Conservation (phyloP, 2,329 filamentous ascomycete species). For the Diaporthe sp. region DNA sequence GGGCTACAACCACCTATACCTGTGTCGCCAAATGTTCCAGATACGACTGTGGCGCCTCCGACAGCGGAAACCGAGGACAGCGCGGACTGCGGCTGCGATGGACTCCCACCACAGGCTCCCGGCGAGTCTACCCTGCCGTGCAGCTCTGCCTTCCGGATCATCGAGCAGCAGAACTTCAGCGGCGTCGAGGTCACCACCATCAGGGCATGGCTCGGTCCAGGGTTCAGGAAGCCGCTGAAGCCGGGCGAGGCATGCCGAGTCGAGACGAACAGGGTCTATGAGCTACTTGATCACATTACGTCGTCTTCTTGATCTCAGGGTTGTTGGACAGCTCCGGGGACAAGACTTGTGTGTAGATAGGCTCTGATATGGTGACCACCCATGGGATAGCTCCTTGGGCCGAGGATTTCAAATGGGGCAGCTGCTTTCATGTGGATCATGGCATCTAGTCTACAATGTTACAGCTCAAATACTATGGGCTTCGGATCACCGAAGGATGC, state of each 20-base stretch:
- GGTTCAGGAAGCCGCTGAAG: constrained; percentile 36
- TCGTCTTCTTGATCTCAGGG: constrained; percentile 11
- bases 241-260: constrained; percentile 39
- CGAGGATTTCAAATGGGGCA: background rate
- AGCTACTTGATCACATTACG: constrained; percentile 40
- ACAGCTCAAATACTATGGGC: background rate
- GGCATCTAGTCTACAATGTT: background rate
- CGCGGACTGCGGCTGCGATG: constrained; percentile 21
- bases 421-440: background rate
- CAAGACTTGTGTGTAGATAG: background rate
- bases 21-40: background rate
- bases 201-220: constrained; percentile 36
- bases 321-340: no score
- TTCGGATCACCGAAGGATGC: background rate
- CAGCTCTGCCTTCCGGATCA: constrained; percentile 50
- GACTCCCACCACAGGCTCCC: constrained; percentile 16
- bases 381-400: background rate
- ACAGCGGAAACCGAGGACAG: background rate
- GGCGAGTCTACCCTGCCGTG: constrained; percentile 51
- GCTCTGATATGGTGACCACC: background rate
- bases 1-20: background rate
- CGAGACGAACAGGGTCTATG: constrained; percentile 38
- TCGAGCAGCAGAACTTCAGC: constrained; percentile 50
- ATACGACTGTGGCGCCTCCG: no score
- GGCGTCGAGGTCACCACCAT: constrained; percentile 43